A percentile compares a stretch with the other conserved stretches of the same genome.
phyloP scores from a whole-genome alignment of 208 protist species.

The Acanthamoeba royreba region DNA sequence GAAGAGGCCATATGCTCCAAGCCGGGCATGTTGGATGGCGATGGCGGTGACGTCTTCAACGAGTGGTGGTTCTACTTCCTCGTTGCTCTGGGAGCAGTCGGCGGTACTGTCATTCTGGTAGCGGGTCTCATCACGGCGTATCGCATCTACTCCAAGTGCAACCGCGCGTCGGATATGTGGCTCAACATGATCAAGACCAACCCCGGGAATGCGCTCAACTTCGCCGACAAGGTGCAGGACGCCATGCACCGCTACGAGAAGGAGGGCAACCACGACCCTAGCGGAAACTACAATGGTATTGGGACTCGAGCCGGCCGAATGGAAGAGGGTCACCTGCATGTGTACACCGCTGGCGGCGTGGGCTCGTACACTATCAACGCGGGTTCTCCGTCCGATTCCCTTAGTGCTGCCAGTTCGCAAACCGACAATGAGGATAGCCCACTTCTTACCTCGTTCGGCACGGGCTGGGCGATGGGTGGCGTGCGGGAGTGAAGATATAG shows the following conservation, averaged over 20 bases:
- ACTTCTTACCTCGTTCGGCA: not conserved
- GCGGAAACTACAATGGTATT: too few relatives aligned
- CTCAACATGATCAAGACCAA: constrained; percentile 33
- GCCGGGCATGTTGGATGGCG: not conserved
- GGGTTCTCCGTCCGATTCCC: not conserved
- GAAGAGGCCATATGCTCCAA: not conserved
- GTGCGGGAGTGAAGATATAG: not conserved
- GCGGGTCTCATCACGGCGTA: not conserved
- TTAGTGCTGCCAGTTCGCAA: too few relatives aligned
- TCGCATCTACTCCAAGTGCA: constrained; percentile 6
- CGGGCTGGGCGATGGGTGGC: not conserved
- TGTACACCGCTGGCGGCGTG: too few relatives aligned
- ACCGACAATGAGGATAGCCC: not conserved
- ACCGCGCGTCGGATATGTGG: constrained; percentile 21
- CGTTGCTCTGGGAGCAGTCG: not conserved
- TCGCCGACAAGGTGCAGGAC: constrained; percentile 17
- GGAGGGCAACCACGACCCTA: not conserved
- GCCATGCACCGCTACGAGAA: not conserved
- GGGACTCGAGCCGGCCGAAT: too few relatives aligned
- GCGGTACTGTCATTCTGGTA: not conserved
- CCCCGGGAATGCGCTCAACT: not conserved
- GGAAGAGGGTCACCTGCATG: too few relatives aligned
- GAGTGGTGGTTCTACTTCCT: constrained; percentile 27
- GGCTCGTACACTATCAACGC: not conserved
- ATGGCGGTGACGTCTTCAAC: not conserved